Base-by-base conservation (phyloP, 352 stramenopile genomes). In the Globisporangium carolinianum region DNA sequence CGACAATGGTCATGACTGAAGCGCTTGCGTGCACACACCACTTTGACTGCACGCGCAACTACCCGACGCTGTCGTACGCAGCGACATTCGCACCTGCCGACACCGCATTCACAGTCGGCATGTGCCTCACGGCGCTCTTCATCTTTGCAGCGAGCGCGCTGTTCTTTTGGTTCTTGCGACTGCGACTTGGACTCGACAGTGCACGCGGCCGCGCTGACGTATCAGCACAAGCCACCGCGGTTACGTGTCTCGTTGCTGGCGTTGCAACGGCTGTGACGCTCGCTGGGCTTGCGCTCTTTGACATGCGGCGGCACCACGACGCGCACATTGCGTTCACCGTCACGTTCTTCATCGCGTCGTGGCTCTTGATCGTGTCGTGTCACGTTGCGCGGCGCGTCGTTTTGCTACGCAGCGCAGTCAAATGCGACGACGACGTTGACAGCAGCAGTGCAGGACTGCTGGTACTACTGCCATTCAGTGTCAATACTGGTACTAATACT, bases 51-150 rank as follows among this genome's bases (percentile, higher is more conserved):
- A 68, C 76, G 0, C 67, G 75, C 24, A 63, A 87, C 38, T 94
- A 83, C 67, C 86, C 86, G 35, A 95, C 86, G 53, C 69, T 95
- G 12, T 95, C 86, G 55, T 92, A 91, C 57, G 83, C 86, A 6
- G 86, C 86, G 35, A 87, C 79, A 24, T 92, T 91, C 66, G 71
- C 70, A 52, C 86, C 83, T 7, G 78, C 89, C 42, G 74, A 69
- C 37, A 67, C 79, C 54, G 77, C 65, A 41, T 95, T 95, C 67
- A 79, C 75, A 24, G 55, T 76, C 15, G 86, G 86, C 12, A 95
- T 95, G 86, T 86, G 75, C 51, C 48, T 81, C 57, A 95, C 86
- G 12, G 71, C 83, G 11, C 61, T 92, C 55, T 83, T 87, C 58
- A 91, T 95, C 66, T 63, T 87, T 12, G 62, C 60, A 10, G 72